Base-by-base conservation (phyloP, 192 early-diverging fungal species). In the Gonapodya prolifera region DNA sequence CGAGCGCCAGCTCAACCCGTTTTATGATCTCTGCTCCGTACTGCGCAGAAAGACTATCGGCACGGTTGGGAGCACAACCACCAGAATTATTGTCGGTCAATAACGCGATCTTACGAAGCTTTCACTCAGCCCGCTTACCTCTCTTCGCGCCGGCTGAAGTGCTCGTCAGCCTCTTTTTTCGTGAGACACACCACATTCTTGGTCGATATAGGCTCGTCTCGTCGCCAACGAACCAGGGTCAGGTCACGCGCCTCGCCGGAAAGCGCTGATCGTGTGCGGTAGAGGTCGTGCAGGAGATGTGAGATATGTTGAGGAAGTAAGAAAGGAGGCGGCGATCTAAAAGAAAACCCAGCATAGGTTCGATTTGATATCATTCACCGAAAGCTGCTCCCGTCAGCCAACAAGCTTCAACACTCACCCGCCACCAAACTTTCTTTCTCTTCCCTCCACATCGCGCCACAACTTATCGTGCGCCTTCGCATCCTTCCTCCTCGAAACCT, bases 121-220 rank as follows among this genome's bases (percentile, higher is more conserved):
- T 2, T 75, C 77, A 29, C 84, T 69, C 0, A 78, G 80, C 28
- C 81, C 82, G 18, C 80, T 69, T 23, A 35, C 23, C 45, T 86
- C 84, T 75, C 82, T 34, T 16, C 82, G 77, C 70, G 86, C 85
- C 0, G 77, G 82, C 8, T 45, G 29, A 1, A 78, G 69, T 87
- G 86, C 32, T 61, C 35, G 75, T 84, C 85, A 1, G 94, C 92
- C 79, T 98, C 96, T 0, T 81, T 80, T 75, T 92, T 92, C 18
- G 95, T 94, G 87, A 99, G 79, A 76, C 93, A 91, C 0, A 99
- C 87, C 69, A 93, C 85, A 78, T 99, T 99, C 75, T 87, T 82
- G 2, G 91, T 84, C 1, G 82, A 78, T 74, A 91, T 84, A 8
- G 93, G 94, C 75, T 88, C 81, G 2, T 82, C 78, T 2, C 82